Evolutionary conservation across 768 basidiomycete species (phyloP), one percentile per base, ranked within the genome.

Genomic region (Dentipellis sp.): DNA sequence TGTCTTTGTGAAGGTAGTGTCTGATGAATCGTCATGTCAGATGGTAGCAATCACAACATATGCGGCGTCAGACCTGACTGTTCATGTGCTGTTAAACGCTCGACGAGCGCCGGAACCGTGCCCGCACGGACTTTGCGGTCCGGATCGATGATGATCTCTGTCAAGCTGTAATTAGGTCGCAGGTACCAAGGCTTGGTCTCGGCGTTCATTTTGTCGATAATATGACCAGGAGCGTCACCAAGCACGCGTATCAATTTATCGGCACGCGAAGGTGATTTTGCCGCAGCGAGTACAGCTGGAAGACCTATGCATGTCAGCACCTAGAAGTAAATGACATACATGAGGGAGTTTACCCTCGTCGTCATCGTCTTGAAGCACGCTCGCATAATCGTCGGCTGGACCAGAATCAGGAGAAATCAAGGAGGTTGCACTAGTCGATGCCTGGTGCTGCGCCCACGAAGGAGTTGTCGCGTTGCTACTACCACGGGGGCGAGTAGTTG

Each of bases 21-120:
- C 88, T 88, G 62, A 58, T 21, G 54, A 38, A 50, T 5, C 19
- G 56, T 61, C 17, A 57, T 16, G 42, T 46, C 40, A 16, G 10
- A 36, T 46, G 49, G 48, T 40, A 34, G 53, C 23, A 39, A 17
- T 11, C 10, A 29, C 12, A 19, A 51, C n/a, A 45, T 12, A 29
- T 46, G 12, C 10, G 10, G 35, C 17, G 48, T 11, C 84, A 65
- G 62, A 91, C 93, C 90, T 54, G 83, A 82, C 63, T 85, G 81
- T 59, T 94, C 92, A 65, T 99, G 95, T 14, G 88, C 84, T 2
- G 97, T 97, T 52, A 98, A 73, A 10, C 91, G 83, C 66, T 94
- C 93, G 1, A 97, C 86, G 10, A 98, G 74, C 2, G 93, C 92
- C 17, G 80, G 72, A 1, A 94, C 77, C 0, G 94, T 93, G 3